Conservation (phyloP, 208 protist genomes). For the Tetramitus jugosus region DNA sequence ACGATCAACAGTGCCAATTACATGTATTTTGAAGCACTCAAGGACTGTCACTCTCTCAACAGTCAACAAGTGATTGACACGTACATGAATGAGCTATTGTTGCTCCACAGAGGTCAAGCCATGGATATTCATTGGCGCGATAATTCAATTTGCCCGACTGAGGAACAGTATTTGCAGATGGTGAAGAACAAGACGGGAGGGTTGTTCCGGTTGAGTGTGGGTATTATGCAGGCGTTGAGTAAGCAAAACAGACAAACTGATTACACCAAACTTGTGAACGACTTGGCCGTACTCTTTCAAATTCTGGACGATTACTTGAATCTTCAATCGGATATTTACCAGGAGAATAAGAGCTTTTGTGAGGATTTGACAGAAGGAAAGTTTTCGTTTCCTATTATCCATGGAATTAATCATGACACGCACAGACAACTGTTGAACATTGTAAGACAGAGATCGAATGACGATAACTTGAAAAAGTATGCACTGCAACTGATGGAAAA, state of each 20-base stretch:
- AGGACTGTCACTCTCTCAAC: conserved; percentile 15
- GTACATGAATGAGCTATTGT: conserved; percentile 47
- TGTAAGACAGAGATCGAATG: conserved; percentile 34
- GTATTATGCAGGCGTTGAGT: conserved; percentile 53
- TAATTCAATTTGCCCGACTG: conserved; percentile 45
- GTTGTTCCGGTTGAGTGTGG: conserved; percentile 53
- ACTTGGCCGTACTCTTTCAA: conserved; percentile 60
- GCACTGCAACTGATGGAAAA: conserved; percentile 31
- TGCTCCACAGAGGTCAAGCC: conserved; percentile 59
- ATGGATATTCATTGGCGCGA: conserved; percentile 68
- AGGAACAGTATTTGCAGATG: conserved; percentile 57
- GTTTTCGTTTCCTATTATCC: conserved; percentile 67
- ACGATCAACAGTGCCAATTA: conserved; percentile 71
- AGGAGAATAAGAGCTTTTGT: conserved; percentile 52
- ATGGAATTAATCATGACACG: conserved; percentile 35
- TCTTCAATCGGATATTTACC: conserved; percentile 45
- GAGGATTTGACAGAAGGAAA: conserved; percentile 71
- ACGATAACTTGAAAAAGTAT: conserved; percentile 48
- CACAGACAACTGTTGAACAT: conserved; percentile 42
- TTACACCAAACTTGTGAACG: conserved; percentile 47
- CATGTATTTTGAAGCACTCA: conserved; percentile 60
- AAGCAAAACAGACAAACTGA: conserved; percentile 32
- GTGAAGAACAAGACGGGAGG: conserved; percentile 68
- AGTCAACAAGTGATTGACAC: neutral
- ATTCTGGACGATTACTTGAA: conserved; percentile 72